Base-by-base conservation (phyloP, 2,329 filamentous ascomycete species). In the Cryoendolithus antarcticus region DNA sequence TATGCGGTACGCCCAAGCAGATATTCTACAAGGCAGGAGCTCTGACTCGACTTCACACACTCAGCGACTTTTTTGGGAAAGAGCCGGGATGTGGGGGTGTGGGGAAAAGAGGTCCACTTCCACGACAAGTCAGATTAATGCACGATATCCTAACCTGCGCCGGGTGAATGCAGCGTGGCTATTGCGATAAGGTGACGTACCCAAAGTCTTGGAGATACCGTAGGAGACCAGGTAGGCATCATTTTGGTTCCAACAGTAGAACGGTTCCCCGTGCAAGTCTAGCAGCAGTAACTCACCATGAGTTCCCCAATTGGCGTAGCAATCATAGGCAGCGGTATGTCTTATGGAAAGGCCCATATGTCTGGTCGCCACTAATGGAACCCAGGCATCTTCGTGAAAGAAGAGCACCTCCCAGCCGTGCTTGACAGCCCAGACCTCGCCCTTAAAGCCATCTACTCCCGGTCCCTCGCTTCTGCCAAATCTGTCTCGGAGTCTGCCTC, bases 401-500 rank as follows among this genome's bases (percentile, higher is more conserved):
- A 71, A 52, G 62, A 75, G 45, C 75, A 77, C 48, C 61, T 77
- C 45, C 79, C 79, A 9, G 79, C 78, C 34, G 70, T 83, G 37
- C 62, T 72, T 47, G 66, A 70, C 24, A 66, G 61, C 39, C 54
- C 65, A 6, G 39, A 53, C 30, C 60, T 82, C 8, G 57, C 60
- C 9, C 67, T 84, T 47, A 80, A 75, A 59, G 76, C 77, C 13
- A 65, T 81, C 47, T 84, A 78, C 60, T 81, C 77, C 3, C 73
- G 78, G 38, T 74, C 74, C 8, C 65, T 74, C 37, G 59, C 64
- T 11, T 76, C 76, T 1, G 77, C 75, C n/a, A 53, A 70, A 46
- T 57, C 54, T 9, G 60, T 69, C 3, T 60, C 62, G 9, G 55
- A 59, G 2, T 61, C 66, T 12, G 57, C 64, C 15, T 35, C 42